These are phyloP conservation scores for Imleria badia DNA, from an alignment of 768 basidiomycete genomes.

Conservation along the genomic window DNA sequence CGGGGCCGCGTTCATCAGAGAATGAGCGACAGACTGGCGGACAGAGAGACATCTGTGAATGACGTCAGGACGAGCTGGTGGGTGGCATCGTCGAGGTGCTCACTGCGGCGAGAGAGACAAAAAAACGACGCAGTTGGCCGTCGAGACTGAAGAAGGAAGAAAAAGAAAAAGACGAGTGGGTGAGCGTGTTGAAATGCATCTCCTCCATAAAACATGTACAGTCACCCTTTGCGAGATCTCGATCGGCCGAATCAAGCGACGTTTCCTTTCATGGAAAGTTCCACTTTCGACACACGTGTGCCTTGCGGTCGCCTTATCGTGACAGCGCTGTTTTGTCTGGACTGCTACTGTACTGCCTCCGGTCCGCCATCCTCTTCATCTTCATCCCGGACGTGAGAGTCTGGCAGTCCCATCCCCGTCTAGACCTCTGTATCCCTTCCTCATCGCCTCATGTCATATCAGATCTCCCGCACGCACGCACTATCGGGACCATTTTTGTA, in stretches of 20 bases:
- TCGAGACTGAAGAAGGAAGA: too few species aligned
- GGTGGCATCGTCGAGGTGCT: not conserved
- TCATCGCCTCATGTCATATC: not conserved
- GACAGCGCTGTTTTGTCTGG: not conserved
- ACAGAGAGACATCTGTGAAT: conserved; percentile 16
- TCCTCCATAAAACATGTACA: conserved; percentile 7
- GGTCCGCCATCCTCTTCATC: too few species aligned
- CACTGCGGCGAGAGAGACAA: not conserved
- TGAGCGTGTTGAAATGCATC: too few species aligned
- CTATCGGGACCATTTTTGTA: too few species aligned
- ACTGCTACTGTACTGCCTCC: too few species aligned
- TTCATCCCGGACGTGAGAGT: too few species aligned
- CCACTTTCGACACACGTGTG: conserved; percentile 25
- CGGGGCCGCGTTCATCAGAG: conserved; percentile 35
- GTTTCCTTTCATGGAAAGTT: conserved; percentile 10
- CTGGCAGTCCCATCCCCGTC: too few species aligned
- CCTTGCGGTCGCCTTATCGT: too few species aligned
- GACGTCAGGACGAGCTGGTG: not conserved
- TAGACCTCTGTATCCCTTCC: not conserved
- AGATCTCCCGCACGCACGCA: too few species aligned
- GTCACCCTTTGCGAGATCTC: conserved; percentile 14
- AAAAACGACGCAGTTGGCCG: too few species aligned
- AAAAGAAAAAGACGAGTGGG: too few species aligned
- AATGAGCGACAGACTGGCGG: conserved; percentile 26
- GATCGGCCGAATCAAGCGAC: not conserved